Evolutionary conservation across 2,329 filamentous ascomycete species (phyloP).

Genomic region (Apiospora rasikravindrae): DNA sequence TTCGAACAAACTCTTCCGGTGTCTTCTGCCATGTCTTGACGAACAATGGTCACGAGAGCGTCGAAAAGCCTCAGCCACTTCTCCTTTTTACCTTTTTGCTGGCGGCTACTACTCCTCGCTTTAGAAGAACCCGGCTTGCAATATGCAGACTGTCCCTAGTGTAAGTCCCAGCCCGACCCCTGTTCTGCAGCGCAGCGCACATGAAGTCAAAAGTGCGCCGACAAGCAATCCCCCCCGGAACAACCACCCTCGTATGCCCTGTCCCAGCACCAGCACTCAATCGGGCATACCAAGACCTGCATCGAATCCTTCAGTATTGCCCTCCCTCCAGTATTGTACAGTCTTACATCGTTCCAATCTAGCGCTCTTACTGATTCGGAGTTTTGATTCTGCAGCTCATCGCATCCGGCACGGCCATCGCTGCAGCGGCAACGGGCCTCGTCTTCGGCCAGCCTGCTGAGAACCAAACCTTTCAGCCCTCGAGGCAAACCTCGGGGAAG

Average conservation of each 20-base stretch:
- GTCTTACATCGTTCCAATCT: not conserved
- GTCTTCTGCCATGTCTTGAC: conserved; percentile 39
- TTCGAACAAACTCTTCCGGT: conserved; percentile 18
- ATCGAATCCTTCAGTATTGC: not conserved
- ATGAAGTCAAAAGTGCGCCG: not conserved
- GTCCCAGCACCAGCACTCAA: not conserved
- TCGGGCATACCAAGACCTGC: not conserved
- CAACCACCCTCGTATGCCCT: not conserved
- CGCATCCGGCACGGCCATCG: conserved; percentile 65
- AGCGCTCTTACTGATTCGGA: not conserved
- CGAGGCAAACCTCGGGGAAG: conserved; percentile 38
- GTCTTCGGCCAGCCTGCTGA: conserved; percentile 62
- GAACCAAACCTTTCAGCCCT: conserved; percentile 37
- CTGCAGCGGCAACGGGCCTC: conserved; percentile 63
- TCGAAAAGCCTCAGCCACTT: conserved; percentile 30
- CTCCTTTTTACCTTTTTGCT: conserved; percentile 37
- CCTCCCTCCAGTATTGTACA: not conserved
- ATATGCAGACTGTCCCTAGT: conserved; percentile 61
- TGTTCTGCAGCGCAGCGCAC: conserved; percentile 13
- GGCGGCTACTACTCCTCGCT: conserved; percentile 37
- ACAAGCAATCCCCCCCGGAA: not conserved
- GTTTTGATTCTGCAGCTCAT: conserved; percentile 54
- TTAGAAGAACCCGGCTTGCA: conserved; percentile 42
- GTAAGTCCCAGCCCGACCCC: conserved; percentile 44
- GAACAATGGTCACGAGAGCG: conserved; percentile 40